These are phyloP conservation scores for Geosmithia putterillii DNA, from an alignment of 2,329 filamentous ascomycete genomes.

Conservation along the genomic window DNA sequence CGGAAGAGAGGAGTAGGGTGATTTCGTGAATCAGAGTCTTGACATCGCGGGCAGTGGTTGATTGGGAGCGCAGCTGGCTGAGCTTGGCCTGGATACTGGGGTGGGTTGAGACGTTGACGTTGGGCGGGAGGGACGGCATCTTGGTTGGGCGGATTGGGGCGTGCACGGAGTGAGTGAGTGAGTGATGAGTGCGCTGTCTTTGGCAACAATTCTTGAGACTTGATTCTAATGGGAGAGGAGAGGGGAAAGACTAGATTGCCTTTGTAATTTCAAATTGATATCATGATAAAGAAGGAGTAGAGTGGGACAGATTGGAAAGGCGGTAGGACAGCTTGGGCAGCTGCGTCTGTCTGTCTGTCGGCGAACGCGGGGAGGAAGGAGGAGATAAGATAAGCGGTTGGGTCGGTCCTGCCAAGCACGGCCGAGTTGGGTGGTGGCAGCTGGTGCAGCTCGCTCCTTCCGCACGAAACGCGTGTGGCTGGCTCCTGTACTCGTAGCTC, in stretches of 20 bases:
- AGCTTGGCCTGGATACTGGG: slow-evolving; percentile 83
- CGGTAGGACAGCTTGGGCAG: not conserved
- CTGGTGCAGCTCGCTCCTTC: no score
- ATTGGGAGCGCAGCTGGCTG: slow-evolving; percentile 70
- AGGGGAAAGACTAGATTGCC: slow-evolving; percentile 3
- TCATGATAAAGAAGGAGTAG: not conserved
- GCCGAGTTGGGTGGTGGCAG: no score
- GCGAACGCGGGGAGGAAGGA: not conserved
- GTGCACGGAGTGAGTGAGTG: not conserved
- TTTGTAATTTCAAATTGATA: no score
- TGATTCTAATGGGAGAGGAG: no score
- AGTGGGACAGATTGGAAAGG: not conserved
- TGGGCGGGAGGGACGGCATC: slow-evolving; percentile 35
- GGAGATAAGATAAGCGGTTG: not conserved
- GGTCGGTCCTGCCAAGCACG: no score
- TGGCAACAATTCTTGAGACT: no score
- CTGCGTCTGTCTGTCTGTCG: not conserved
- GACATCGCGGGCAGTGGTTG: slow-evolving; percentile 60
- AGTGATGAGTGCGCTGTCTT: no score
- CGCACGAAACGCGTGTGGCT: no score
- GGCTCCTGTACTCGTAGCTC: no score
- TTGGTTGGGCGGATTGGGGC: not conserved
- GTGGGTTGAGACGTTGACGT: slow-evolving; percentile 70
- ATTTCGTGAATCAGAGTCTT: slow-evolving; percentile 81
- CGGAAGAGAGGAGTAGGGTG: slow-evolving; percentile 65